These are phyloP conservation scores for Tylopilus sp. DNA, from an alignment of 1,284 basidiomycete species.

Conservation along the genomic window DNA sequence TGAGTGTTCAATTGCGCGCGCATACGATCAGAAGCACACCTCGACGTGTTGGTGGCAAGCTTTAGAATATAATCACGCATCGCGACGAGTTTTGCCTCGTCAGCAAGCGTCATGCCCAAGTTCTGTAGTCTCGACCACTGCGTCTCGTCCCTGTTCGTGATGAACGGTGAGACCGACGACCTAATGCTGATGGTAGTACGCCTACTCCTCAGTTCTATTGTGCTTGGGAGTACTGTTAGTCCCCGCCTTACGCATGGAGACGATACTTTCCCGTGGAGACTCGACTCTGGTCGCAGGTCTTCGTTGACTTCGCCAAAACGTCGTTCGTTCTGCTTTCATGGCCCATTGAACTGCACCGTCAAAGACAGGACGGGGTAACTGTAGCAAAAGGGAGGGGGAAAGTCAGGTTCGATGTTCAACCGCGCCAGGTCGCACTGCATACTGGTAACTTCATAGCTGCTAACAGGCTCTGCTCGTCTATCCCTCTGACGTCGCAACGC, in stretches of 20 bases:
- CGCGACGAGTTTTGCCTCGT: constrained; percentile 79
- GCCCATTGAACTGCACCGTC: constrained; percentile 89
- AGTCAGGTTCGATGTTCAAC: constrained; percentile 2
- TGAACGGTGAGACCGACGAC: not conserved
- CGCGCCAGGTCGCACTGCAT: constrained; percentile 28
- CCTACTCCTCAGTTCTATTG: constrained; percentile 73
- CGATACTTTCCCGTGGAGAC: constrained; percentile 65
- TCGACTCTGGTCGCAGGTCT: constrained; percentile 50
- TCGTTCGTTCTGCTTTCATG: constrained; percentile 68
- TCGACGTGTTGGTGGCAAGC: constrained; percentile 66
- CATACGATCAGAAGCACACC: constrained; percentile 37
- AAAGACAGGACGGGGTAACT: constrained; percentile 79
- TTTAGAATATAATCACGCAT: constrained; percentile 88
- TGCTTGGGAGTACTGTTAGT: constrained; percentile 43
- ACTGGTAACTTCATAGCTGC: constrained; percentile 77
- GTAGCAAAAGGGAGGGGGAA: not conserved
- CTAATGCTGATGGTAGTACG: constrained; percentile 4
- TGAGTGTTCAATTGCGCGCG: not conserved
- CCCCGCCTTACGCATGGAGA: constrained; percentile 53
- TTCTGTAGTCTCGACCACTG: constrained; percentile 73
- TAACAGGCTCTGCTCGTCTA: constrained; percentile 75
- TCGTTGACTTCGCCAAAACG: constrained; percentile 69
- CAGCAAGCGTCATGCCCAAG: constrained; percentile 74
- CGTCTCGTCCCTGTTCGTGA: constrained; percentile 59
- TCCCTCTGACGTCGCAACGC: constrained; percentile 76